Percentiles rank a stretch among this genome's conserved stretches.
Evolutionary conservation across 106 monocot genomes (phyloP).

Genomic region (Narthecium ossifragum): DNA sequence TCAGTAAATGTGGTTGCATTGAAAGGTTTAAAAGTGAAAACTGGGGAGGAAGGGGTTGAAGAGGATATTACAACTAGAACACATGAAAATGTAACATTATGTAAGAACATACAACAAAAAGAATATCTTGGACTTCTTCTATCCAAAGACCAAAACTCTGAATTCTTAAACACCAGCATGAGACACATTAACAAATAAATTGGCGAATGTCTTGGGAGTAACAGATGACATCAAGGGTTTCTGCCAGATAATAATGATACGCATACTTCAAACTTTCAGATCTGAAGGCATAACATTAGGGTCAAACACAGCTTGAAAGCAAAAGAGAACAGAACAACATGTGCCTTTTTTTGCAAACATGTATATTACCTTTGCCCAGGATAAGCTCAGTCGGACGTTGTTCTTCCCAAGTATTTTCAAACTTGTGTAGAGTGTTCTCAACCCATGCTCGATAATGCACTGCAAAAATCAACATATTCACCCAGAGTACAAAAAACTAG

Average conservation of each 20-base stretch:
- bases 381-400: constrained; percentile 73
- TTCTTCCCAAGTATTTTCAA: constrained; percentile 99
- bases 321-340: not conserved
- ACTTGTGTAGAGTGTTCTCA: constrained; percentile 62
- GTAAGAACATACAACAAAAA: no score
- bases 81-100: no score
- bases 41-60: no score
- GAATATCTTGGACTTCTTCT: no score
- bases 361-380: constrained; percentile 68
- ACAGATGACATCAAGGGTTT: not conserved
- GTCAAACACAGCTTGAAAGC: not conserved
- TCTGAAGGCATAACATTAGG: not conserved
- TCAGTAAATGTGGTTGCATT: no score
- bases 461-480: constrained; percentile 26
- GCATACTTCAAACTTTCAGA: not conserved
- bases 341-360: no score
- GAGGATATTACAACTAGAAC: no score
- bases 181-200: not conserved
- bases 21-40: no score
- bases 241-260: not conserved
- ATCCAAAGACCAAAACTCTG: no score
- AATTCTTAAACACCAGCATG: not conserved
- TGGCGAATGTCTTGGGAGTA: not conserved
- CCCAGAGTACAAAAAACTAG: not conserved
- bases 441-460: constrained; percentile 95